These are phyloP conservation scores for Trametopsis cervina DNA, from an alignment of 768 basidiomycete genomes.

Conservation along the genomic window DNA sequence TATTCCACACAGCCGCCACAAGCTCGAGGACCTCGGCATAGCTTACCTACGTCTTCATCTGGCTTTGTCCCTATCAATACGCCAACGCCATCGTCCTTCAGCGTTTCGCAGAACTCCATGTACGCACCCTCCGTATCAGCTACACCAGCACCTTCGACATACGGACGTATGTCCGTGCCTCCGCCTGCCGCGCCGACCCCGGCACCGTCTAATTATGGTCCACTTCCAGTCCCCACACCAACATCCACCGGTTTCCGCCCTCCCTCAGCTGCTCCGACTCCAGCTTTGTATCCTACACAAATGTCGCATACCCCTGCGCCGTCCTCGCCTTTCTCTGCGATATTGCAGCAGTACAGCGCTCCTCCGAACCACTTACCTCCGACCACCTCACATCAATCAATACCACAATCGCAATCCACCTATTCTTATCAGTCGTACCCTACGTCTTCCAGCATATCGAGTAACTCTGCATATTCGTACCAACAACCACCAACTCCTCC, in stretches of 20 bases:
- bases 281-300: neutral
- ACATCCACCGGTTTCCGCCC: slow-evolving; percentile 6
- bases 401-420: slow-evolving; percentile 10
- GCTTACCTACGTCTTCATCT: slow-evolving; percentile 57
- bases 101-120: slow-evolving; percentile 8
- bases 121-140: slow-evolving; percentile 4
- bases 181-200: slow-evolving; percentile 15
- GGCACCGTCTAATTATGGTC: slow-evolving; percentile 17
- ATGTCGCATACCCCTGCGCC: slow-evolving; percentile 15
- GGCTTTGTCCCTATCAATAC: slow-evolving; percentile 57
- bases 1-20: slow-evolving; percentile 20
- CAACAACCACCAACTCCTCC: neutral
- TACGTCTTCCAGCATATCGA: slow-evolving; percentile 2
- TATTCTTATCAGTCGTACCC: slow-evolving; percentile 20
- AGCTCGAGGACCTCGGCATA: slow-evolving; percentile 51
- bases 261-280: neutral
- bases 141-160: slow-evolving; percentile 3
- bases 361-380: slow-evolving; percentile 8
- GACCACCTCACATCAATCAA: slow-evolving; percentile 7
- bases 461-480: neutral
- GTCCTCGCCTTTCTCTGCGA: slow-evolving; percentile 17
- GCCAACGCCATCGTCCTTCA: slow-evolving; percentile 29
- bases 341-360: slow-evolving; percentile 8
- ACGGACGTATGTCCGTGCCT: slow-evolving; percentile 10
- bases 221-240: slow-evolving; percentile 19